Percentiles rank a stretch among this genome's conserved stretches.
phyloP scores from a whole-genome alignment of 108 stramenopile species.

The Nitzschia putrida region DNA sequence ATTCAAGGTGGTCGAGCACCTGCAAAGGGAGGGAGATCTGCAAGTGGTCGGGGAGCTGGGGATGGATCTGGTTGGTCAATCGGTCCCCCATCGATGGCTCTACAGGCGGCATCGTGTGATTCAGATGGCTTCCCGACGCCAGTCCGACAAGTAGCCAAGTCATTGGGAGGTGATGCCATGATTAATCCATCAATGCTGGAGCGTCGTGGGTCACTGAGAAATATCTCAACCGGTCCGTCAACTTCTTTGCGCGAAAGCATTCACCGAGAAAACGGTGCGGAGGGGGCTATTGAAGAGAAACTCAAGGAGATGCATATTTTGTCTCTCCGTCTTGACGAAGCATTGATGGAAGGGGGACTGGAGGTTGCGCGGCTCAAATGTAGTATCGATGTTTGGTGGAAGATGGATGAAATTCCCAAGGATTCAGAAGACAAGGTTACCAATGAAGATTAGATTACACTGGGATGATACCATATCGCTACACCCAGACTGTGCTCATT shows the following conservation, averaged over 20 bases:
- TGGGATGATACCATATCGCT: too few relatives aligned
- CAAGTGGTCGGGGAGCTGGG: background rate
- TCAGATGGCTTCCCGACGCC: background rate
- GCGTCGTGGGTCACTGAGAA: conserved; percentile 10
- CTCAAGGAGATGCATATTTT: conserved; percentile 24
- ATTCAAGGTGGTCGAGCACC: too few relatives aligned
- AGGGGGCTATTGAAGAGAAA: background rate
- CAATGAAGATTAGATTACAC: too few relatives aligned
- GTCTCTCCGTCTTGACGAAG: conserved; percentile 36
- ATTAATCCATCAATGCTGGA: background rate
- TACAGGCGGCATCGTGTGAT: conserved; percentile 3
- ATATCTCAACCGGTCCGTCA: conserved; percentile 4
- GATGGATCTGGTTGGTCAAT: background rate
- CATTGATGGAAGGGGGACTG: conserved; percentile 41
- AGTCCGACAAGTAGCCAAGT: conserved; percentile 21
- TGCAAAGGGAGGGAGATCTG: background rate
- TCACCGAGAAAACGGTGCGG: background rate
- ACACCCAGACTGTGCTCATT: too few relatives aligned
- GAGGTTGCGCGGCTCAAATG: conserved; percentile 42
- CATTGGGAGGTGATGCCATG: background rate
- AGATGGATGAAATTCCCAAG: conserved; percentile 6
- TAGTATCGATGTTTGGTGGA: conserved; percentile 54
- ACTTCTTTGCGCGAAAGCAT: background rate
- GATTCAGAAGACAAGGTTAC: background rate
- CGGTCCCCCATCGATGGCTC: background rate